Base-by-base conservation (phyloP, 2,329 filamentous ascomycete genomes). In the Trichophyton benhamiae region DNA sequence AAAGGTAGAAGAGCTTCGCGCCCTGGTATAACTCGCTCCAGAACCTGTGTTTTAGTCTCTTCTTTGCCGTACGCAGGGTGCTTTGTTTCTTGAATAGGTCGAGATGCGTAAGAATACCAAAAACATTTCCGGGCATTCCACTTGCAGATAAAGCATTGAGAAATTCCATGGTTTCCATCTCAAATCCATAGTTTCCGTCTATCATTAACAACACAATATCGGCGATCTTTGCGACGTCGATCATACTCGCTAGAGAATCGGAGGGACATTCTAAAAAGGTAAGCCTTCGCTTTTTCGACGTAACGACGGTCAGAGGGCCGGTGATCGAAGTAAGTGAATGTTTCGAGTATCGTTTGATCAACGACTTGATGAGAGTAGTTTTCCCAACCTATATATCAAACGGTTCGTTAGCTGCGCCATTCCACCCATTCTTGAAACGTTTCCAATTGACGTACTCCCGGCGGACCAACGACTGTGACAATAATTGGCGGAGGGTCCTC, bases 141-240 rank as follows among this genome's bases (percentile, higher is more conserved):
- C 89, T 95, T 1, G 90, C 85, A n/a, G 89, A 87, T 58, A 99
- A 79, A 17, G 96, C 86, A 68, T 96, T 97, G 70, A 99, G 78
- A 64, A 99, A 99, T 76, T 99, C 94, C 94, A 99, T 99, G 0
- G 94, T 99, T 80, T 99, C 94, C 94, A 99, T 99, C 77, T 99
- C 94, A 71, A 99, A 99, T 13, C 94, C 95, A 70, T 88, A 99
- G 76, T 97, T 97, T 61, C 94, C 95, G 72, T 99, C 94, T 68
- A 99, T 99, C 89, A 99, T 94, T 61, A 99, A 82, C 58, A 99
- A 81, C 4, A 97, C 89, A 69, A 99, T 96, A 73, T 99, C 94
- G 17, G 95, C 94, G 49, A 99, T 89, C 76, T 99, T 99, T 63
- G 94, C 89, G 61, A 96, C 83, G 74, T 99, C 94, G 66, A 99